Base-by-base conservation (phyloP, 202 grass and related monocot species). In the Dendrocalamus latiflorus region DNA sequence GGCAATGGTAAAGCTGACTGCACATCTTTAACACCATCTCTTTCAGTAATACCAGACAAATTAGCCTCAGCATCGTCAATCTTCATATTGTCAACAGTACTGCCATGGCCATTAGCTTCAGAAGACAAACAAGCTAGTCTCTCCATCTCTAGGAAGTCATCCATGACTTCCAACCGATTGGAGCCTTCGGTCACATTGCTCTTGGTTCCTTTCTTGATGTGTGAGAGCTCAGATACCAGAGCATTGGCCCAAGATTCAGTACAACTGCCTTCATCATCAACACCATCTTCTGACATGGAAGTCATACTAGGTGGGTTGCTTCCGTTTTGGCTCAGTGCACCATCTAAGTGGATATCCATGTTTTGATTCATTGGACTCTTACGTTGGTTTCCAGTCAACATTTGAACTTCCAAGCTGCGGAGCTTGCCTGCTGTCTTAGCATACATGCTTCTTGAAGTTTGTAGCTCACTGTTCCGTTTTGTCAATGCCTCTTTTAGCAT, bases 61-160 rank as follows among this genome's bases (percentile, higher is more conserved):
- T 56, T 73, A 80, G 68, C 57, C 15, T 91, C 87, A 79, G 59
- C 84, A 82, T 91, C 55, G 36, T 91, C 84, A 11, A 71, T 74
- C 72, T 97, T 94, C 81, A 86, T 74, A 76, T 91, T 90, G 22
- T 94, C 88, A 75, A 83, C 30, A 45, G 70, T 54, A 71, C 80
- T 86, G 50, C 56, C 82, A 79, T 86, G 85, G 57, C 81, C 72
- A 55, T 92, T 92, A 70, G 81, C 84, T 66, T 86, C 85, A 84
- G 87, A 70, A 56, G 93, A 56, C 89, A 91, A 77, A 49, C 89
- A 94, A 55, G 96, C 96, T 83, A 99, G 68, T 85, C 68, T 94
- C 81, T 99, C 96, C 96, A 99, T 99, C 86, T 99, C 96, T 83
- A 99, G 82, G 87, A 99, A 99, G 83, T 99, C 96, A 99, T 99